Conservation (phyloP, 345 rosid genomes). For the Viola odorata region DNA sequence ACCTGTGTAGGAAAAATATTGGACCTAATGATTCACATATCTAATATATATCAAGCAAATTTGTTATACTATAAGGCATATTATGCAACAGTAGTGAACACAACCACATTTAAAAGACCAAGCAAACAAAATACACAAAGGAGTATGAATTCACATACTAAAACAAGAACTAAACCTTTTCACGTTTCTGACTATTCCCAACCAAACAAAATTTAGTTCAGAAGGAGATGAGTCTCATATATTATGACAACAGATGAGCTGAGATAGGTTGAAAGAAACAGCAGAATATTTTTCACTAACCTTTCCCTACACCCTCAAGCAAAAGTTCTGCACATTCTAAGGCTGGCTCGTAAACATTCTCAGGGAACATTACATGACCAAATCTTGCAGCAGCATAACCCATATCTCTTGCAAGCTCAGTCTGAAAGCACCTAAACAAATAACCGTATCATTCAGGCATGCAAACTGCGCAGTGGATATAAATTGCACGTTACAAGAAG, state of each 20-base stretch:
- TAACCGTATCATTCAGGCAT: conserved; percentile 47
- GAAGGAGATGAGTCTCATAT: not conserved
- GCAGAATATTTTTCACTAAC: conserved; percentile 23
- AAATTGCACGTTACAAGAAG: not conserved
- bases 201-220: not conserved
- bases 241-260: too few species aligned
- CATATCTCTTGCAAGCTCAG: conserved; percentile 94
- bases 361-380: conserved; percentile 99
- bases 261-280: not conserved
- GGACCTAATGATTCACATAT: conserved; percentile 3
- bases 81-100: too few species aligned
- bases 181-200: not conserved
- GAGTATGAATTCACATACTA: not conserved
- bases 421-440: conserved; percentile 81
- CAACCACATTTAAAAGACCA: not conserved
- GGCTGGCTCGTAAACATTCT: conserved; percentile 94
- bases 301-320: conserved; percentile 88
- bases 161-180: not conserved
- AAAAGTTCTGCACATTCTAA: conserved; percentile 85
- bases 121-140: not conserved
- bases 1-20: conserved; percentile 42
- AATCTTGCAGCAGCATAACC: conserved; percentile 96
- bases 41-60: too few species aligned
- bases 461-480: not conserved
- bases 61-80: too few species aligned